phyloP scores from a whole-genome alignment of 2,329 filamentous ascomycete species.

The Penicillium sp. region DNA sequence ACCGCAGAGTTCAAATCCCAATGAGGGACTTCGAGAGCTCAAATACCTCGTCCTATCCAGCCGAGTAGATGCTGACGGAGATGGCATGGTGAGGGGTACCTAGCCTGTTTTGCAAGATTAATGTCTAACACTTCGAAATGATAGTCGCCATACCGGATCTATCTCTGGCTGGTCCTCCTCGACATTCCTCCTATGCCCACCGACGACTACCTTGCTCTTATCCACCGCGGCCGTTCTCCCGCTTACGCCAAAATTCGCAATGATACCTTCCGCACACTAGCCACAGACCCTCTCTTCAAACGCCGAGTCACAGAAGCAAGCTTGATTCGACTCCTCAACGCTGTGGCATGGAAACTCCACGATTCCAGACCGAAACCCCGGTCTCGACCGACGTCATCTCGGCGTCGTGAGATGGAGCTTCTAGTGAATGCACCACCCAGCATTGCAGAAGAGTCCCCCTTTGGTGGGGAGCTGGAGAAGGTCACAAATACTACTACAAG shows the following conservation, averaged over 20 bases:
- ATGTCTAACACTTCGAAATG: slow-evolving; percentile 11
- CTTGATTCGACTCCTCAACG: slow-evolving; percentile 89
- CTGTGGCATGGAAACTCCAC: slow-evolving; percentile 88
- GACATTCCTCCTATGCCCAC: slow-evolving; percentile 82
- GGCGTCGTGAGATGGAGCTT: slow-evolving; percentile 50
- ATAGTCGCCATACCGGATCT: slow-evolving; percentile 88
- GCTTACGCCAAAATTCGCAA: slow-evolving; percentile 98
- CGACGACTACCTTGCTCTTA: slow-evolving; percentile 82
- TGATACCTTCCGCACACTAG: slow-evolving; percentile 94
- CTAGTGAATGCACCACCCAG: slow-evolving; percentile 40
- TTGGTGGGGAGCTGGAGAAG: slow-evolving; percentile 43
- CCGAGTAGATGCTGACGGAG: slow-evolving; percentile 52
- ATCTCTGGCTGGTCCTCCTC: slow-evolving; percentile 92
- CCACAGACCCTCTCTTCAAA: slow-evolving; percentile 95
- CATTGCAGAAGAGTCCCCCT: slow-evolving; percentile 45
- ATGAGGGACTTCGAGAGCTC: slow-evolving; percentile 47
- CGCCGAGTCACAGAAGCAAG: slow-evolving; percentile 93
- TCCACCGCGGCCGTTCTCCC: slow-evolving; percentile 89
- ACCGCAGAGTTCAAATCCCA: slow-evolving; percentile 65
- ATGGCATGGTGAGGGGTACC: slow-evolving; percentile 50
- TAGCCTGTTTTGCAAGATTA: background rate
- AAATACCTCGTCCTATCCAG: slow-evolving; percentile 52
- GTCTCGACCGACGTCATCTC: slow-evolving; percentile 41
- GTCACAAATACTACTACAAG: slow-evolving; percentile 42
- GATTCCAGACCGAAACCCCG: slow-evolving; percentile 62